Base-by-base conservation (phyloP, 257 asterid genomes). In the Primulina tabacum region DNA sequence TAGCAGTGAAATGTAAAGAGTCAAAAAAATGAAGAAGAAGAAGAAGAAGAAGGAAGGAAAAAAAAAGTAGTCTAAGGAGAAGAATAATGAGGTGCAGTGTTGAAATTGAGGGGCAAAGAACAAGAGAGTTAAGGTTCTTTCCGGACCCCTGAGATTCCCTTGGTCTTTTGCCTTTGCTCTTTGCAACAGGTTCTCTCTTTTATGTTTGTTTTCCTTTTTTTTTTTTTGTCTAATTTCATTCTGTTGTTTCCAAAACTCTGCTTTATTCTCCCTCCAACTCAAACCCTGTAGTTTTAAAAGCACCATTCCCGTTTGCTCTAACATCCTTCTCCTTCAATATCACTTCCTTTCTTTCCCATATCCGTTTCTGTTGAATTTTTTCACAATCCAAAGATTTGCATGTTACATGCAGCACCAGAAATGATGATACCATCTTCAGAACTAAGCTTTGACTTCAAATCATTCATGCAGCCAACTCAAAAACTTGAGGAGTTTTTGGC, bases 401-500 rank as follows among this genome's bases (percentile, higher is more conserved):
- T 38, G 40, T 40, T 5, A 29, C 64, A 79, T 79, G 81, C 64
- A 62, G n/a, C 62, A 34, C 52, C 55, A 65, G 68, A 73, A 65
- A 88, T 83, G 88, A 92, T 87, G 93, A 72, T 87, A 21, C 79
- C 97, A 14, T 84, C 95, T 9, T 79, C 94, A 2, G 95, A 90
- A 58, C 84, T 92, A 33, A 83, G 79, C 88, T 92, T 88, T 67
- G 93, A 90, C 11, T 85, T 79, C 89, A 90, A 90, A 77, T 90
- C 97, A 43, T 90, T 84, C 33, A 85, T 77, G 71, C 82, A 78
- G 8, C 84, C 87, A 55, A 79, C 87, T 0, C 85, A 84, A 40
- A 94, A 86, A 69, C 91, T 94, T 10, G 90, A 94, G 74, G 97
- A 94, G 11, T 88, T 94, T 18, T 74, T 94, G 4, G 78, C 86